phyloP scores from a whole-genome alignment of 2,329 filamentous ascomycete genomes.

The Tolypocladium album region DNA sequence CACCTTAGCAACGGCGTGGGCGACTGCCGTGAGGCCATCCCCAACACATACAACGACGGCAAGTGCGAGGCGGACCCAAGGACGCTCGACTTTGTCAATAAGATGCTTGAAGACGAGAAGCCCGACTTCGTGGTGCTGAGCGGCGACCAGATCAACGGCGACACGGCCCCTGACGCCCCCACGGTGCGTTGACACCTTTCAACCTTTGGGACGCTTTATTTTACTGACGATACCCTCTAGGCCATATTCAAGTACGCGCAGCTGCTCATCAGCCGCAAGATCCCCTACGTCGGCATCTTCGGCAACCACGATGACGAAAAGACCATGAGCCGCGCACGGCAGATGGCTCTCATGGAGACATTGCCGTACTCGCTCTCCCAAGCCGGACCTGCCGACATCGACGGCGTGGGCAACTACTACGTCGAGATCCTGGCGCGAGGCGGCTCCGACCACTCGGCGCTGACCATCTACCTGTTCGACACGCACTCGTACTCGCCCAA shows the following conservation, averaged over 20 bases:
- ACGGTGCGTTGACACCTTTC: conserved; percentile 42
- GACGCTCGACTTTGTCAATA: conserved; percentile 79
- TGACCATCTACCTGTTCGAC: conserved; percentile 92
- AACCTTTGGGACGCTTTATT: conserved; percentile 3
- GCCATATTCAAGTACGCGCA: conserved; percentile 90
- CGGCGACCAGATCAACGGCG: conserved; percentile 92
- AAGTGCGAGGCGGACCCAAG: conserved; percentile 85
- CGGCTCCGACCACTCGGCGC: conserved; percentile 70
- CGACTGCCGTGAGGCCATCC: conserved; percentile 74
- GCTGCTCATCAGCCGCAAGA: conserved; percentile 73
- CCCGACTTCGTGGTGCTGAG: conserved; percentile 86
- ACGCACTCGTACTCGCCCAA: conserved; percentile 88
- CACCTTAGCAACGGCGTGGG: conserved; percentile 89
- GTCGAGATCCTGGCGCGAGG: conserved; percentile 80
- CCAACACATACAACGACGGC: conserved; percentile 58
- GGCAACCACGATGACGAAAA: conserved; percentile 97
- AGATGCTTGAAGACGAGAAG: conserved; percentile 81
- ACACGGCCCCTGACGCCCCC: conserved; percentile 82
- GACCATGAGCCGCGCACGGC: conserved; percentile 60
- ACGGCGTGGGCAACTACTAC: conserved; percentile 90
- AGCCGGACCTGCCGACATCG: conserved; percentile 71
- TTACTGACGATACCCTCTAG: conserved; percentile 24
- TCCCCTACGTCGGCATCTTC: conserved; percentile 90
- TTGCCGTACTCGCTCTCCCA: conserved; percentile 84
- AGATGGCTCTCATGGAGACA: conserved; percentile 79